These are phyloP conservation scores for Cercospora janseana DNA, from an alignment of 2,329 filamentous ascomycete genomes.

Conservation along the genomic window DNA sequence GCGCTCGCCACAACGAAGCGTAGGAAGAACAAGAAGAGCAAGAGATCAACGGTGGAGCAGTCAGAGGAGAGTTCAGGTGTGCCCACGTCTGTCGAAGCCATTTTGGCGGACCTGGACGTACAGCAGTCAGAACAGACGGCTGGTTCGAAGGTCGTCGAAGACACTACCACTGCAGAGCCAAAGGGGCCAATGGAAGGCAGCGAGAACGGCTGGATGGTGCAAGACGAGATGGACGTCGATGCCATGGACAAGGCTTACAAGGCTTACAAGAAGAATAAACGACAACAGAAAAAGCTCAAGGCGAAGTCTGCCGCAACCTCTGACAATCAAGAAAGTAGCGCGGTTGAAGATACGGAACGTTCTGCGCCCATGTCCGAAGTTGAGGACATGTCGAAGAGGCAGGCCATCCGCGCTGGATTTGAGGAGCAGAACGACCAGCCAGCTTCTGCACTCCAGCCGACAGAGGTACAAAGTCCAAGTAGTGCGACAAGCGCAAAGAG, in stretches of 20 bases:
- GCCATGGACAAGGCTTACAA: slow-evolving; percentile 38
- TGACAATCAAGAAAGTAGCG: slow-evolving; percentile 23
- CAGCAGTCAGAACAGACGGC: neutral
- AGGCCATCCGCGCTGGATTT: neutral
- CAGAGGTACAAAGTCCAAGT: neutral
- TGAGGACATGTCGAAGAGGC: slow-evolving; percentile 14
- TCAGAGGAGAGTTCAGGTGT: too few relatives aligned
- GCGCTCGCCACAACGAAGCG: slow-evolving; percentile 41
- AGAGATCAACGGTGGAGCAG: slow-evolving; percentile 36
- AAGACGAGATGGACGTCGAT: slow-evolving; percentile 37
- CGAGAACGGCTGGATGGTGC: slow-evolving; percentile 19
- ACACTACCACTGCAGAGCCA: neutral
- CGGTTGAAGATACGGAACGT: slow-evolving; percentile 39
- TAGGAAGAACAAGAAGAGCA: slow-evolving; percentile 49
- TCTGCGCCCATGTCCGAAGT: slow-evolving; percentile 25
- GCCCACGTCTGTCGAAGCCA: too few relatives aligned
- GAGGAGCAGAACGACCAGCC: neutral
- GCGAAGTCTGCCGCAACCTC: slow-evolving; percentile 22
- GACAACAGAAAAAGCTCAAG: slow-evolving; percentile 35
- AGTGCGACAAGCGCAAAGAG: slow-evolving; percentile 17
- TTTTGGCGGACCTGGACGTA: neutral
- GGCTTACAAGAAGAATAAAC: slow-evolving; percentile 37
- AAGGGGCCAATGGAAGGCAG: neutral
- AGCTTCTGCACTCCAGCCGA: neutral
- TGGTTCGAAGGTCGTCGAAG: neutral